Evolutionary conservation across 257 asterid species (phyloP), one percentile per base, ranked within the genome.

Genomic region (Asclepias syriaca): DNA sequence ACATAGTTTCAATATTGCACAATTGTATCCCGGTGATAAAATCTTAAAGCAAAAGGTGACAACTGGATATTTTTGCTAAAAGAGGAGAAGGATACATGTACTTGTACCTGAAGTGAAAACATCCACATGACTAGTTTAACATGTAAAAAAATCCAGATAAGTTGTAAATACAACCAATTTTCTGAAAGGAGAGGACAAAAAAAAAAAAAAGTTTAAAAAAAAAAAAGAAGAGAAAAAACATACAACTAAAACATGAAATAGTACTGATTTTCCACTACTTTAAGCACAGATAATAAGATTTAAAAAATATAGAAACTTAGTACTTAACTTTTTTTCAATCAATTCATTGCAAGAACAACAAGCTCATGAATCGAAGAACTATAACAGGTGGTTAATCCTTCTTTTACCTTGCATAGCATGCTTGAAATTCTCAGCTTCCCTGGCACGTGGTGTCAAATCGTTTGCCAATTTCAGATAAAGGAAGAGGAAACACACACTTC

Each of bases 391-490:
- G 32, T 55, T 63, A 51, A 69, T 12, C 56, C 37, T 46, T 53
- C 39, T 55, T 64, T 73, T 66, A 73, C 77, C 77, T 53, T 50
- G 43, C 72, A 37, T 32, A 72, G 74, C 57, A 22, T 24, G 22
- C 46, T 63, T 37, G 21, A 18, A 49, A 29, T 6, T 12, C 60
- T 59, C 4, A 46, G 15, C 55, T 51, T 22, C 55, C 19, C 37
- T 15, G 22, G 67, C 73, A n/a, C 56, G 14, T 34, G 72, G 8
- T 4, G 43, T 18, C 19, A 22, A 51, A 32, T 15, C 53, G n/a
- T 21, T 61, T 27, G 67, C 67, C 16, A 32, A 24, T 54, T 34
- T 7, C 14, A 8, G 39, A 11, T 9, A 21, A 10, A n/a, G 8
- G 4, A 40, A 34, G 9, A 13, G 14, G 13, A 53, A 69, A 51